These are phyloP conservation scores for Pseudozyma thailandica DNA, from an alignment of 1,284 basidiomycete genomes.

Conservation along the genomic window DNA sequence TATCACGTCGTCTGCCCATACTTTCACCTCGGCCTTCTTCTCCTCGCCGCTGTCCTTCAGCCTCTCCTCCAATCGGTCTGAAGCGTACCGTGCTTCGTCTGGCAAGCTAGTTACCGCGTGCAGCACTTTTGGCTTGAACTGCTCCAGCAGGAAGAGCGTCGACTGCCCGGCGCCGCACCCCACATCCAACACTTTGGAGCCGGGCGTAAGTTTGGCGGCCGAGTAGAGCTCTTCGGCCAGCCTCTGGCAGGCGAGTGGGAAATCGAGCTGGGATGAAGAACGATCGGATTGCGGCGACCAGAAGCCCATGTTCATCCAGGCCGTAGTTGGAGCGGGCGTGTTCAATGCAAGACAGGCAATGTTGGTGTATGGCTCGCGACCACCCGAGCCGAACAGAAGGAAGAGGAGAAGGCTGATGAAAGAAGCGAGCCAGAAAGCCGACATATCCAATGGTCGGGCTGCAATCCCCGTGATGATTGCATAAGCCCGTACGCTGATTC, in stretches of 20 bases:
- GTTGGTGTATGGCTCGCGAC: constrained; percentile 24
- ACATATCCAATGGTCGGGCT: neutral
- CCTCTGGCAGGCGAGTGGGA: constrained; percentile 45
- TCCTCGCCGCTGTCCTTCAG: neutral
- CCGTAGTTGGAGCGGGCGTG: constrained; percentile 39
- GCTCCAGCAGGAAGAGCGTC: constrained; percentile 46
- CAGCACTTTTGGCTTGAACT: constrained; percentile 35
- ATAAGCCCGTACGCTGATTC: neutral
- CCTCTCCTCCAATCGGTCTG: constrained; percentile 9
- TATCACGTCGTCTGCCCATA: constrained; percentile 54
- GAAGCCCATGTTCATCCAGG: constrained; percentile 63
- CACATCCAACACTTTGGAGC: constrained; percentile 57
- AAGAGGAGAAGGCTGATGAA: constrained; percentile 9
- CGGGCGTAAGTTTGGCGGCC: constrained; percentile 31
- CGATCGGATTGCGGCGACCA: constrained; percentile 36
- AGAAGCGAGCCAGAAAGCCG: constrained; percentile 7
- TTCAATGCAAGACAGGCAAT: constrained; percentile 43
- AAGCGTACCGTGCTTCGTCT: constrained; percentile 47
- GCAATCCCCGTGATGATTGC: neutral
- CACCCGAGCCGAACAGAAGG: constrained; percentile 4
- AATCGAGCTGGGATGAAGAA: constrained; percentile 16
- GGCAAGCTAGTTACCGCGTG: constrained; percentile 62
- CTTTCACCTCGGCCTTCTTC: constrained; percentile 12
- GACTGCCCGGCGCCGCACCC: constrained; percentile 65
- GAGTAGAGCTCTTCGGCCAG: constrained; percentile 51